These are phyloP conservation scores for Tolypocladium cylindrosporum DNA, from an alignment of 2,329 filamentous ascomycete species.

Conservation along the genomic window DNA sequence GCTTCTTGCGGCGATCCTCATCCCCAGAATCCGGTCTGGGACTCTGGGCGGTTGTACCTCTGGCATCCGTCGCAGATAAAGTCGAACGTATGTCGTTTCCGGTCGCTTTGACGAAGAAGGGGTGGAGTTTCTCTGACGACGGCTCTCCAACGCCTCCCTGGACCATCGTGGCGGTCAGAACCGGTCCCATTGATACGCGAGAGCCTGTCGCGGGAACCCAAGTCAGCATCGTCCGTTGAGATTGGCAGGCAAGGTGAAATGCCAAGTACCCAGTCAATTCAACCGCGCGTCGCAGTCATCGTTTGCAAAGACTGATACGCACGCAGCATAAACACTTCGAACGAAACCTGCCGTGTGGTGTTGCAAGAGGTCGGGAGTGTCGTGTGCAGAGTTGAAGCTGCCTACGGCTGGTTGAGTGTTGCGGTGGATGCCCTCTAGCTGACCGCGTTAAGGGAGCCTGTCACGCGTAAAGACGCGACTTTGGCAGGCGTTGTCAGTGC, in stretches of 20 bases:
- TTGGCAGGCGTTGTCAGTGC: neutral
- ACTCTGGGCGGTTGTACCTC: neutral
- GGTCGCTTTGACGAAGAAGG: slow-evolving; percentile 36
- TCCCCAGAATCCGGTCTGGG: slow-evolving; percentile 14
- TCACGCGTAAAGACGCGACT: slow-evolving; percentile 4
- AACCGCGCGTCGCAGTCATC: neutral
- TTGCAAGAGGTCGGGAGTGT: neutral
- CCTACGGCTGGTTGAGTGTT: neutral
- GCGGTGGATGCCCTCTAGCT: neutral
- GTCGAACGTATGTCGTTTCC: slow-evolving; percentile 2
- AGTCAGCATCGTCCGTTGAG: neutral
- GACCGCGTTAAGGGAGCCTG: neutral
- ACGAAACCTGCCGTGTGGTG: neutral
- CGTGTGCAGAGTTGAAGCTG: neutral
- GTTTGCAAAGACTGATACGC: neutral
- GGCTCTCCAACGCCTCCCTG: slow-evolving; percentile 25
- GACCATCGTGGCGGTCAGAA: slow-evolving; percentile 34
- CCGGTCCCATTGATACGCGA: slow-evolving; percentile 29
- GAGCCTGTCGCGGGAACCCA: slow-evolving; percentile 2
- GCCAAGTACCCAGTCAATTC: neutral
- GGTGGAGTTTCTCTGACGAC: slow-evolving; percentile 38
- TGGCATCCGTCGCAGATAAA: neutral
- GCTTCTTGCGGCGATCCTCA: slow-evolving; percentile 28
- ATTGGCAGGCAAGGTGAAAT: neutral
- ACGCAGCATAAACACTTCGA: neutral